phyloP scores from a whole-genome alignment of 2,329 filamentous ascomycete genomes.

The Stachybotrys elegans region DNA sequence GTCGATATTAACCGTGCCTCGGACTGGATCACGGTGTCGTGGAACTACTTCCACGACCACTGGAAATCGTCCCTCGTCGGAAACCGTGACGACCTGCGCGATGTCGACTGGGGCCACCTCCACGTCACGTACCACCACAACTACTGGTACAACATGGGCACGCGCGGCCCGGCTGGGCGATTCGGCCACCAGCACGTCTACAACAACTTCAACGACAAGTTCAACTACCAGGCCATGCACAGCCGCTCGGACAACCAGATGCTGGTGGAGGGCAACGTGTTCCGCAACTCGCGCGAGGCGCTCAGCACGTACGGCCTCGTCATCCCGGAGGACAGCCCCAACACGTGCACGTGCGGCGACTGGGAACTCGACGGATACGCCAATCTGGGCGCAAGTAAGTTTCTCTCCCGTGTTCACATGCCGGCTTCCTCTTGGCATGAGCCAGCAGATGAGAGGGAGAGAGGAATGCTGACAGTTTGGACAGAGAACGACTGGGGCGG shows the following conservation, averaged over 20 bases:
- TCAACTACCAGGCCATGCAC: constrained; percentile 42
- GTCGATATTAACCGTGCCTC: constrained; percentile 38
- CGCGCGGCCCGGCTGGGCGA: constrained; percentile 40
- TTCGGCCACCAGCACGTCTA: constrained; percentile 46
- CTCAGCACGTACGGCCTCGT: constrained; percentile 50
- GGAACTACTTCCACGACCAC: constrained; percentile 46
- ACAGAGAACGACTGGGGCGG: constrained; percentile 42
- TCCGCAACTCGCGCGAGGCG: constrained; percentile 41
- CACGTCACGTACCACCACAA: constrained; percentile 48
- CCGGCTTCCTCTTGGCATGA: background rate
- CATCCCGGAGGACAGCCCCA: constrained; percentile 49
- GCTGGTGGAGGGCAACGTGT: constrained; percentile 43
- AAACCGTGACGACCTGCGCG: constrained; percentile 32
- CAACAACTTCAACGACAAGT: constrained; percentile 44
- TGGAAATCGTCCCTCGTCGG: constrained; percentile 42
- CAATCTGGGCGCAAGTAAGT: constrained; percentile 47
- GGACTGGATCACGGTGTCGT: constrained; percentile 40
- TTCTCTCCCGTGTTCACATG: background rate
- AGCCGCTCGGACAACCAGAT: constrained; percentile 44
- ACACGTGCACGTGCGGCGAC: constrained; percentile 47
- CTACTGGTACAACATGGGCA: constrained; percentile 39
- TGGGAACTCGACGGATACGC: constrained; percentile 49
- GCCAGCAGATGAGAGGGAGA: constrained; percentile 20
- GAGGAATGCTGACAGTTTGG: constrained; percentile 9
- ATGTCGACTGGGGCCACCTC: constrained; percentile 35